phyloP scores from a whole-genome alignment of 2,329 filamentous ascomycete species.

The Pleurostoma richardsiae region DNA sequence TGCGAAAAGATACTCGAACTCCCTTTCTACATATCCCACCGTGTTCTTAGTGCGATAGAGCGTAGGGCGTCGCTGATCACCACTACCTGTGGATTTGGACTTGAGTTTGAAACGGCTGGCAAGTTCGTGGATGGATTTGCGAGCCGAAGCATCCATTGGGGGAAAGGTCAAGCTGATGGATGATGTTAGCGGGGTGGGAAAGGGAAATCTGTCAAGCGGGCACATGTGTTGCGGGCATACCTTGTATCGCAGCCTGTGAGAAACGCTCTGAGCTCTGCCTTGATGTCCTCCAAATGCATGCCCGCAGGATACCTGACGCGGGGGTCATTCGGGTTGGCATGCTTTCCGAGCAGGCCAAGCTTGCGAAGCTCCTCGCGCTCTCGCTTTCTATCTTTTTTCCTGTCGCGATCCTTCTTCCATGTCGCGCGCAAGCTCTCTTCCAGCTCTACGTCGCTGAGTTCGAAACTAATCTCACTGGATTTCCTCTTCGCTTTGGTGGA shows the following conservation, averaged over 20 bases:
- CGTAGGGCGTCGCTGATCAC: conserved; percentile 67
- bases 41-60: conserved; percentile 72
- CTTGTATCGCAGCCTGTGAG: conserved; percentile 57
- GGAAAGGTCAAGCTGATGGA: conserved; percentile 63
- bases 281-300: conserved; percentile 66
- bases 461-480: conserved; percentile 41
- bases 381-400: conserved; percentile 66
- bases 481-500: conserved; percentile 59
- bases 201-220: not conserved
- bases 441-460: conserved; percentile 63
- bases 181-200: conserved; percentile 4
- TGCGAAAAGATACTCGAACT: conserved; percentile 42
- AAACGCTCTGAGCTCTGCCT: conserved; percentile 68
- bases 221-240: conserved; percentile 36
- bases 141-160: conserved; percentile 74
- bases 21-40: conserved; percentile 49
- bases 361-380: conserved; percentile 65
- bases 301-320: conserved; percentile 68
- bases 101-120: conserved; percentile 72
- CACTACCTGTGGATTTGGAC: conserved; percentile 77
- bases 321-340: conserved; percentile 51
- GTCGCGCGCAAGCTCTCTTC: conserved; percentile 52
- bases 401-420: conserved; percentile 64
- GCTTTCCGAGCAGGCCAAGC: conserved; percentile 60
- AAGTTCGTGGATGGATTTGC: conserved; percentile 76